A percentile compares a stretch with the other conserved stretches of the same genome.
phyloP scores from a whole-genome alignment of 352 stramenopile species.

The Pythium phragmitis region DNA sequence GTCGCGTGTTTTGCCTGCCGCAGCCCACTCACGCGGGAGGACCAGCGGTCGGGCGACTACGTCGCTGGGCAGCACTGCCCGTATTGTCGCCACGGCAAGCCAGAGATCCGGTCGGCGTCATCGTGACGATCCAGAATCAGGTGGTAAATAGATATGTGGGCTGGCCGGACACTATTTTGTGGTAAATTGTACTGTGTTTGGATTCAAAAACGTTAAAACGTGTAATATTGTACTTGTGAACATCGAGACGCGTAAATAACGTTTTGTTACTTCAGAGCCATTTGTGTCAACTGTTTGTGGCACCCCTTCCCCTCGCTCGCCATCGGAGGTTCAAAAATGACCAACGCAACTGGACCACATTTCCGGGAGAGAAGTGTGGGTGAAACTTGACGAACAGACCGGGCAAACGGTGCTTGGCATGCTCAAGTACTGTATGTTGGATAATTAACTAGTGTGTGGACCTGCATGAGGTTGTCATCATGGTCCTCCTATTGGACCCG shows the following conservation, averaged over 20 bases:
- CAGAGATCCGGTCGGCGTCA: conserved; percentile 35
- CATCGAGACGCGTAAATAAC: background rate
- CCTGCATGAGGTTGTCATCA: background rate
- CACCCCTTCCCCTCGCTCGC: conserved; percentile 15
- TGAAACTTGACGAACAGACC: background rate
- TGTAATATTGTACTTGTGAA: background rate
- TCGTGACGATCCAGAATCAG: background rate
- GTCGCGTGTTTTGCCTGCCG: conserved; percentile 59
- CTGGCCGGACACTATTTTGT: conserved; percentile 1
- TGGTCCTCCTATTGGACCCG: background rate
- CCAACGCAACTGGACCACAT: conserved; percentile 3
- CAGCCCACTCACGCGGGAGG: conserved; percentile 49
- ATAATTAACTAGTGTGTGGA: background rate
- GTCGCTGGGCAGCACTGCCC: conserved; percentile 43
- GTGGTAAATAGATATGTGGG: conserved; percentile 24
- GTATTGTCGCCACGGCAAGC: conserved; percentile 57
- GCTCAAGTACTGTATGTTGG: background rate
- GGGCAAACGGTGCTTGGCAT: background rate
- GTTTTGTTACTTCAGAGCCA: conserved; percentile 5
- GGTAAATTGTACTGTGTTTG: background rate
- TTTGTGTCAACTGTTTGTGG: conserved; percentile 14
- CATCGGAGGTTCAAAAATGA: conserved; percentile 9
- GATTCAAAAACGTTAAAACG: too few relatives aligned
- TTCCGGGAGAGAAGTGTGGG: background rate
- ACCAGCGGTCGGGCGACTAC: conserved; percentile 47